Base-by-base conservation (phyloP, 1,284 basidiomycete genomes). In the Cutaneotrichosporon cutaneum region DNA sequence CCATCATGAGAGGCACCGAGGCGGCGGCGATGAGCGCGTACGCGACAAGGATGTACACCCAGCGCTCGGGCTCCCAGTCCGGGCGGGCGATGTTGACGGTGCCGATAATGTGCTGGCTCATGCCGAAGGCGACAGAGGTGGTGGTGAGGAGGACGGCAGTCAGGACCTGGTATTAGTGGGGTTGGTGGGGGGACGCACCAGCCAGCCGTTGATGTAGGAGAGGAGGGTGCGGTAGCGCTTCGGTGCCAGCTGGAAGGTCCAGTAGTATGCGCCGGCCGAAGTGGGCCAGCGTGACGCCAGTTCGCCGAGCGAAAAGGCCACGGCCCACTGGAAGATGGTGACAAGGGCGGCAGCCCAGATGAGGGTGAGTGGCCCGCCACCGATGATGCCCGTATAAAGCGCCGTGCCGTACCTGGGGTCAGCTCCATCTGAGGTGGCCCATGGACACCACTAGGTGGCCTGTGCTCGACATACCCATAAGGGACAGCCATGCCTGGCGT, bases 161-260 rank as follows among this genome's bases (percentile, higher is more conserved):
- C 11, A 64, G 57, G 14, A 64, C 55, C 56, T 51, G 27, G 13
- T 8, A 7, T 51, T 39, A 16, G 13, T 1, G 10, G 10, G 9
- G 18, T 9, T 2, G 39, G 14, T 27, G 55, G 32, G 33, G 27
- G 4, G 27, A 18, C 48, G 24, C 48, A 51, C 48, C 48, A 65
- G 45, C 63, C 63, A 65, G 0, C 63, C 63, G 51, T 62, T 62
- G 60, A 65, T 58, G 52, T 65, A 65, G 7, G 63, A 65, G 3
- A 61, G 42, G n/a, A 62, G 7, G 4, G 55, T 60, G 13, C 63
- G 60, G 32, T 59, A 39, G 1, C 51, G 54, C 35, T 51, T 59
- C 4, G 63, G 63, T 8, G 63, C 63, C 6, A 65, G 58, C 51
- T 65, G 60, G 39, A 57, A 65, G 2, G 63, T 65, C 63, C 63